Evolutionary conservation across 2,329 filamentous ascomycete species (phyloP), one percentile per base, ranked within the genome.

Genomic region (Berkeleyomyces rouxiae): DNA sequence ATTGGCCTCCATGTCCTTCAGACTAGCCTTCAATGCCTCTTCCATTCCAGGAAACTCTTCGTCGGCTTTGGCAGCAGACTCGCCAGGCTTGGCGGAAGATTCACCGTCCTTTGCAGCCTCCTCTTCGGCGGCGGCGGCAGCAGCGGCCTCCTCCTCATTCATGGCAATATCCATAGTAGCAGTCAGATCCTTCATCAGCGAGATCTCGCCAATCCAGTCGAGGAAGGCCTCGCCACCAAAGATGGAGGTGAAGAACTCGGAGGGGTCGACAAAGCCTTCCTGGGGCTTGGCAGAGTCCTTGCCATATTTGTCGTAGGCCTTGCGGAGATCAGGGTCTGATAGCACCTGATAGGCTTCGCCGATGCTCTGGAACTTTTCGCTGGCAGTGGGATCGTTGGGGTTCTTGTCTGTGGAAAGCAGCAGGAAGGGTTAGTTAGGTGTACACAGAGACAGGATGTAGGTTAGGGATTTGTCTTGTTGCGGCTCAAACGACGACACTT

Each of bases 121-220:
- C 51, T 61, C 46, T 43, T 61, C 59, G 37, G 76, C 77, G 13
- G 80, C 78, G 4, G 79, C 80, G 44, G 76, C 75, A 55, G 82
- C 84, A 66, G 86, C 83, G 67, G 87, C 86, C 69, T 90, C 88
- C 72, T 84, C 83, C 65, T 85, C 84, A 63, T 88, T 80, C 84
- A 90, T 92, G 23, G 90, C 91, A 68, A 99, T 97, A 70, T 99
- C 93, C 92, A 99, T 97, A 53, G 91, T 96, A 70, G 90, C 90
- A 16, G 92, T 97, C 62, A 99, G 80, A 71, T 99, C 93, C 77
- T 96, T 97, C 88, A 99, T 96, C 64, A 99, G 83, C 59, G 89
- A 93, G 68, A 99, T 96, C 79, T 99, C 93, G 68, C 93, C 93
- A 70, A 99, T 97, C 79, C 93, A 90, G 77, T 99, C 92, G 65